phyloP scores from a whole-genome alignment of 257 asterid genomes.

The Echites panduratus region DNA sequence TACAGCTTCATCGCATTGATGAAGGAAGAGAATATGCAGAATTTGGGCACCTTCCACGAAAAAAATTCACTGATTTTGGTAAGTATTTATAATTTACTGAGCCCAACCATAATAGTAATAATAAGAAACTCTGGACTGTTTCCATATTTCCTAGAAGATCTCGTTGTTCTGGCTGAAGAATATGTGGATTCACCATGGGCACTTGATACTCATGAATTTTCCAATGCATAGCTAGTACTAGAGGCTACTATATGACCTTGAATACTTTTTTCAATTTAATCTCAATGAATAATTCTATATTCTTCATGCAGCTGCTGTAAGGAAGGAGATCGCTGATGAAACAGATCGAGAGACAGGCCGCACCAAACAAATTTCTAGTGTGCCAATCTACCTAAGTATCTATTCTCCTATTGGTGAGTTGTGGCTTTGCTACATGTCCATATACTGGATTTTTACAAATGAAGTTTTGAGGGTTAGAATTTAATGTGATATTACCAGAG shows the following conservation, averaged over 20 bases:
- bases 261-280: neutral
- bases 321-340: slow-evolving; percentile 88
- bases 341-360: slow-evolving; percentile 98
- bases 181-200: neutral
- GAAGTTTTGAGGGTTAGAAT: neutral
- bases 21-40: slow-evolving; percentile 98
- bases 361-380: slow-evolving; percentile 68
- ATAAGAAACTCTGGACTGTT: neutral
- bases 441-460: neutral
- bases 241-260: neutral
- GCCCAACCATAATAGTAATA: neutral
- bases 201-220: neutral
- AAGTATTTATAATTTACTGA: slow-evolving; percentile 15
- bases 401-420: slow-evolving; percentile 75
- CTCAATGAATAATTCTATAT: slow-evolving; percentile 15
- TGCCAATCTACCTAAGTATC: slow-evolving; percentile 93
- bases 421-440: slow-evolving; percentile 1
- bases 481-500: neutral
- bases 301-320: slow-evolving; percentile 72
- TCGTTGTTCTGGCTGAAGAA: neutral
- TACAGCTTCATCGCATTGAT: slow-evolving; percentile 84
- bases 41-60: slow-evolving; percentile 88
- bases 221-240: neutral
- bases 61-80: slow-evolving; percentile 90
- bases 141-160: neutral